phyloP scores from a whole-genome alignment of 169 alveolate genomes.

The Cryptosporidium sp. region DNA sequence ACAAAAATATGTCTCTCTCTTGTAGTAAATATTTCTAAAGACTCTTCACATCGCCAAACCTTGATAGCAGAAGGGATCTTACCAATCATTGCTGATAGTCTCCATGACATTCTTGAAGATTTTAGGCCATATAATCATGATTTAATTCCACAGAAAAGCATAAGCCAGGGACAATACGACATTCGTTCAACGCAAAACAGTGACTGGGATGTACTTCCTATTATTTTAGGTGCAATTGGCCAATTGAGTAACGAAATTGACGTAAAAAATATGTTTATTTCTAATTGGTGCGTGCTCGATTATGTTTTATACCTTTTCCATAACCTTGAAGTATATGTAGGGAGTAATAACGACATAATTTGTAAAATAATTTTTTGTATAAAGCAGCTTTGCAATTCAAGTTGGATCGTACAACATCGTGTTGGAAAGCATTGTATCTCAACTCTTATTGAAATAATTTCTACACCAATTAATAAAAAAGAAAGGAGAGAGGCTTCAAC shows the following conservation, averaged over 20 bases:
- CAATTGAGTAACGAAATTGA: slow-evolving; percentile 59
- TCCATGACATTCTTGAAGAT: slow-evolving; percentile 44
- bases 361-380: slow-evolving; percentile 63
- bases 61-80: slow-evolving; percentile 58
- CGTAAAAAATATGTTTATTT: slow-evolving; percentile 14
- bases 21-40: slow-evolving; percentile 34
- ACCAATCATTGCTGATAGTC: slow-evolving; percentile 38
- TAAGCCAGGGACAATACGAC: not conserved
- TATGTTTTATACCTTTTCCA: slow-evolving; percentile 40
- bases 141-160: not conserved
- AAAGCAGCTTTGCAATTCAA: slow-evolving; percentile 45
- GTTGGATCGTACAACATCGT: slow-evolving; percentile 56
- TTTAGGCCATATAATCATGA: slow-evolving; percentile 2
- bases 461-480: slow-evolving; percentile 31
- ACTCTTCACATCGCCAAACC: slow-evolving; percentile 39
- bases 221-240: slow-evolving; percentile 43
- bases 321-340: slow-evolving; percentile 30
- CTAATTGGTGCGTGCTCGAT: slow-evolving; percentile 68
- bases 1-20: slow-evolving; percentile 65
- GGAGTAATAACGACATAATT: slow-evolving; percentile 19
- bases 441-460: slow-evolving; percentile 38
- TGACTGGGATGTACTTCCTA: slow-evolving; percentile 52
- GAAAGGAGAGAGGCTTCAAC: slow-evolving; percentile 4
- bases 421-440: slow-evolving; percentile 72
- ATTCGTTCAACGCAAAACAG: slow-evolving; percentile 8